phyloP scores from a whole-genome alignment of 2,329 filamentous ascomycete genomes.

The Epichloe hybrida region DNA sequence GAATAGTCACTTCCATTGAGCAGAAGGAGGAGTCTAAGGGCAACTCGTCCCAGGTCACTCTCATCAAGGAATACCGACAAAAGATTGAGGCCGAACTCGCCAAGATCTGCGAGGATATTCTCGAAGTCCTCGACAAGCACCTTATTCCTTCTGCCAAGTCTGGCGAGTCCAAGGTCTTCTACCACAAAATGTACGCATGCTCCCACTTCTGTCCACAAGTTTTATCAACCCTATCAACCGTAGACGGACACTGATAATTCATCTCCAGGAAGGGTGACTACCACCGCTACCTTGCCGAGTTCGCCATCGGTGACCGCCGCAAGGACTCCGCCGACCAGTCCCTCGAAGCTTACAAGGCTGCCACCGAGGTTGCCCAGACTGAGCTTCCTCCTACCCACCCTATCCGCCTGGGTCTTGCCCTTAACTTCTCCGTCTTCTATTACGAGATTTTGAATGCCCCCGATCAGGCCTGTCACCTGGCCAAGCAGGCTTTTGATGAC shows the following conservation, averaged over 20 bases:
- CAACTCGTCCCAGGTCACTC: slow-evolving; percentile 75
- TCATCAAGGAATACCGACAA: slow-evolving; percentile 97
- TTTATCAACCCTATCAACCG: background rate
- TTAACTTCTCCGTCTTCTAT: slow-evolving; percentile 99
- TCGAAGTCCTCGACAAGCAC: slow-evolving; percentile 86
- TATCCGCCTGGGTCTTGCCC: slow-evolving; percentile 89
- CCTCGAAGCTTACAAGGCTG: slow-evolving; percentile 91
- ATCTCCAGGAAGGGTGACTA: slow-evolving; percentile 87
- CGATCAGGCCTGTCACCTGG: slow-evolving; percentile 94
- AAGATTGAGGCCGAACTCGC: slow-evolving; percentile 96
- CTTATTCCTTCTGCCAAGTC: slow-evolving; percentile 88
- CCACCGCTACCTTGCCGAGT: slow-evolving; percentile 97
- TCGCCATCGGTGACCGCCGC: slow-evolving; percentile 86
- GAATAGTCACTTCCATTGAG: slow-evolving; percentile 96
- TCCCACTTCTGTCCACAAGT: background rate
- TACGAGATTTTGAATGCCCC: slow-evolving; percentile 99
- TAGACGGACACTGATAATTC: background rate
- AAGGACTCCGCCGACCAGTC: slow-evolving; percentile 90
- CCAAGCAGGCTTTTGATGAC: slow-evolving; percentile 98
- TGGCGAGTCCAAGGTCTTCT: slow-evolving; percentile 98
- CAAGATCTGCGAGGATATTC: slow-evolving; percentile 96
- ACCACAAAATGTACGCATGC: slow-evolving; percentile 80
- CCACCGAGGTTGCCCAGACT: slow-evolving; percentile 94
- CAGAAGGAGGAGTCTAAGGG: slow-evolving; percentile 99
- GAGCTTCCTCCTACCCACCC: slow-evolving; percentile 96